phyloP scores from a whole-genome alignment of 2,329 filamentous ascomycete genomes.

The Exophiala bonariae region DNA sequence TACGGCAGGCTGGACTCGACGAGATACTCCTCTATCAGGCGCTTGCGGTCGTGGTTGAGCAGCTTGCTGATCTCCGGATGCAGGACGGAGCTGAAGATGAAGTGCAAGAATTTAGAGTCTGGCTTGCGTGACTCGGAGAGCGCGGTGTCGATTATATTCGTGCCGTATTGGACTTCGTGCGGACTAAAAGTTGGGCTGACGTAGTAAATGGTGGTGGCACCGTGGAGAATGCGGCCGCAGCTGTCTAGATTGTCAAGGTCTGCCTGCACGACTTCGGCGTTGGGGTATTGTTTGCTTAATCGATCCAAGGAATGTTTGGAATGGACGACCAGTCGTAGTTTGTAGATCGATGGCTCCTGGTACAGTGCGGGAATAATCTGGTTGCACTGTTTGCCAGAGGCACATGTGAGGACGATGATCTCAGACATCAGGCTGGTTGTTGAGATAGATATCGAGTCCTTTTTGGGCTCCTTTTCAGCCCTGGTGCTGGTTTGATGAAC shows the following conservation, averaged over 20 bases:
- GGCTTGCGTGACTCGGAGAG: slow-evolving; percentile 22
- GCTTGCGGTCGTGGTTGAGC: slow-evolving; percentile 40
- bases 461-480: no score
- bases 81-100: slow-evolving; percentile 37
- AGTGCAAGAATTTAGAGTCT: slow-evolving; percentile 33
- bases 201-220: slow-evolving; percentile 34
- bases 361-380: no score
- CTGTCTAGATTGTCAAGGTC: slow-evolving; percentile 29
- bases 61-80: slow-evolving; percentile 36
- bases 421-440: no score
- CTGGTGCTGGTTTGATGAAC: no score
- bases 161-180: slow-evolving; percentile 34
- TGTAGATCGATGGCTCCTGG: no score
- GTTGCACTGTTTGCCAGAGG: no score
- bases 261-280: slow-evolving; percentile 35
- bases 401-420: no score
- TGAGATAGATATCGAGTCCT: no score
- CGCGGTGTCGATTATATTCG: slow-evolving; percentile 39
- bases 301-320: slow-evolving; percentile 30
- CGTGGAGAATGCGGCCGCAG: slow-evolving; percentile 29
- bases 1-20: no score
- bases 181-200: slow-evolving; percentile 37
- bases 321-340: slow-evolving; percentile 36
- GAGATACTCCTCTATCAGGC: slow-evolving; percentile 4
- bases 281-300: slow-evolving; percentile 32